Evolutionary conservation across 306 rosid genomes (phyloP), one percentile per base, ranked within the genome.

Genomic region (Luffa acutangula): DNA sequence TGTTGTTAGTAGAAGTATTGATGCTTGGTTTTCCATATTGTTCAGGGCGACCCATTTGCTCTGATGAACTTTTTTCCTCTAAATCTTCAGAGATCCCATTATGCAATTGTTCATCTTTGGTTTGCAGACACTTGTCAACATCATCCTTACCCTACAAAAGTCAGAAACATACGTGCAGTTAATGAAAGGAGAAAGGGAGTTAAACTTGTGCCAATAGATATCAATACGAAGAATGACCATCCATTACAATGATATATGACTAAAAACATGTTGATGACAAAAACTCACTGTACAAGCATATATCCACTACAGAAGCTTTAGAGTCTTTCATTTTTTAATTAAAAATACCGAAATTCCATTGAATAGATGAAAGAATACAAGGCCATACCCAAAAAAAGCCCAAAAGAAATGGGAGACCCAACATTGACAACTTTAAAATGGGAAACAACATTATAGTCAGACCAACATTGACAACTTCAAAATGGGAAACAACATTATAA

Each of bases 101-200:
- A 65, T 75, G 85, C 82, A 75, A 73, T 82, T 63, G 59, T 62
- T 81, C 87, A 77, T 86, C 86, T 85, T 85, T 85, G 80, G 84
- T 71, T 56, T 25, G 85, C 66, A 81, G 57, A 65, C 52, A 45
- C 37, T 80, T 74, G 73, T 84, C 88, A 81, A 83, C 70, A 59
- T 76, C 90, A 62, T 79, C 82, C 73, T 81, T 91, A 75, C 80
- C 94, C 99, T 96, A 86, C 75, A 82, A 52, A 82, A 89, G 79
- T 69, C 84, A 80, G 79, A 83, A 34, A 77, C 53, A 60, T 46
- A 72, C 21, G 54, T 58, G 65, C 75, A 14, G 63, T 77, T 82
- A 25, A 76, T 52, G 65, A 81, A 42, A 42, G 53, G 71, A 39
- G 69, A 60, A 62, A 45, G 31, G 11, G 31, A 17, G 70, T 56